phyloP scores from a whole-genome alignment of 1,284 basidiomycete genomes.

The Apiotrichum sp. region DNA sequence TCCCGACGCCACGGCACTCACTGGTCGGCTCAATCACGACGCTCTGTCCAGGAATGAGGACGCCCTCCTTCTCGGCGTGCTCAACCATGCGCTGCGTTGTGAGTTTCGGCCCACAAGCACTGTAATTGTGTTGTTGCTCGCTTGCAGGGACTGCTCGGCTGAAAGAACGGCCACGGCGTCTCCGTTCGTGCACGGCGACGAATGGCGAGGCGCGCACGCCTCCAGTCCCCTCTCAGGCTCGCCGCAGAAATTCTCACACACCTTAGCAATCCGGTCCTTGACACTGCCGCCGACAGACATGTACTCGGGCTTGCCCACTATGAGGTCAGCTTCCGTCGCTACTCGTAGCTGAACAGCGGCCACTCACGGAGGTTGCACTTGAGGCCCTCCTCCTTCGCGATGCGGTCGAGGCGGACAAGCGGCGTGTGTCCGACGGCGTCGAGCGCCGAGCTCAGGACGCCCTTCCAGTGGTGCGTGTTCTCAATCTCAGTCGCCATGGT shows the following conservation, averaged over 20 bases:
- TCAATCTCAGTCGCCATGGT: constrained; percentile 1
- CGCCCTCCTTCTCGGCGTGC: constrained; percentile 79
- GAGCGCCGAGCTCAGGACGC: constrained; percentile 67
- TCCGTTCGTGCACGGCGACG: too few relatives aligned
- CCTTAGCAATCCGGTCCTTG: constrained; percentile 91
- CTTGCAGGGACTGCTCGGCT: neutral
- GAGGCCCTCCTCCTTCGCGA: constrained; percentile 67
- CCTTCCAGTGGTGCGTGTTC: constrained; percentile 40
- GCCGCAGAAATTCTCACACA: constrained; percentile 11
- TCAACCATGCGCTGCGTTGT: constrained; percentile 72
- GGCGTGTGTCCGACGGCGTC: constrained; percentile 87
- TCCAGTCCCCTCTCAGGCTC: too few relatives aligned
- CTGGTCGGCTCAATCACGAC: constrained; percentile 79
- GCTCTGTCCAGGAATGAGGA: constrained; percentile 77
- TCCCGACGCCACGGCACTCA: constrained; percentile 1
- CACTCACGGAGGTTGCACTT: constrained; percentile 81
- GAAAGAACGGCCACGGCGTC: too few relatives aligned
- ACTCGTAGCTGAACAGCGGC: too few relatives aligned
- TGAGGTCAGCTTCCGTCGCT: neutral
- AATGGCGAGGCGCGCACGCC: too few relatives aligned
- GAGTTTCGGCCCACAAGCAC: neutral
- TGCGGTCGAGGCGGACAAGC: constrained; percentile 75
- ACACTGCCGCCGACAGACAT: constrained; percentile 88
- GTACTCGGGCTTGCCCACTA: constrained; percentile 86
- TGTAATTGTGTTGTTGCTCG: neutral